Evolutionary conservation across 2,329 filamentous ascomycete genomes (phyloP), one percentile per base, ranked within the genome.

Genomic region (Xylariomycetidae sp.): DNA sequence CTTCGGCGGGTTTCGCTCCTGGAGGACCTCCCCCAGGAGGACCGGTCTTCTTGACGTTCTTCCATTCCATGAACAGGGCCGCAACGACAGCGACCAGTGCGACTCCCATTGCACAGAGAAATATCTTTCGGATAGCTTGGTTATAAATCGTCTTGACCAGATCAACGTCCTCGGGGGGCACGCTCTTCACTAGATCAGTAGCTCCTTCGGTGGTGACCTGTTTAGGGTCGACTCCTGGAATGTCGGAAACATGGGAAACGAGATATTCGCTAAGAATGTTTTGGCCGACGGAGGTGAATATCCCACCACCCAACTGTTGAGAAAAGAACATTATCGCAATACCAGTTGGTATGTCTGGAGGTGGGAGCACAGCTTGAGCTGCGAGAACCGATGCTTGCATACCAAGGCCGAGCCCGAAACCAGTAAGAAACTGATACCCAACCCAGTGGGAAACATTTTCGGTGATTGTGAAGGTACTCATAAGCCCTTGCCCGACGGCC

Each of bases 381-480:
- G 74, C 74, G 14, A 80, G 67, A 34, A 65, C 60, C 12, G 70
- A 61, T 4, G 73, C 67, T 47, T 80, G 75, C 61, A 82, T 72
- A 5, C 71, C 70, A 16, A 73, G 58, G 3, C 77, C 77, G 4
- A 79, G 49, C 1, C 76, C 76, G 30, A 76, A 68, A 13, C 77
- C 77, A 6, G 69, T 60, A 14, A 81, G 49, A 35, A 76, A 72
- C 46, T 80, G 74, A 46, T 64, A 80, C 10, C 63, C 72, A 35
- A 79, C 74, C 76, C 76, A 81, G 38, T 71, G 64, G 2, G 61
- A 53, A 2, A 67, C 63, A 3, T 58, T 54, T 10, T 70, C 70
- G 31, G 53, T 43, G 2, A 67, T 64, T 12, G 52, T 57, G 19
- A 79, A 67, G 0, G 74, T 80, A 34, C 65, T 76, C 45, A 81